Evolutionary conservation across 73 alveolate species (phyloP), one percentile per base, ranked within the genome.

Genomic region (Durusdinium trenchii): DNA sequence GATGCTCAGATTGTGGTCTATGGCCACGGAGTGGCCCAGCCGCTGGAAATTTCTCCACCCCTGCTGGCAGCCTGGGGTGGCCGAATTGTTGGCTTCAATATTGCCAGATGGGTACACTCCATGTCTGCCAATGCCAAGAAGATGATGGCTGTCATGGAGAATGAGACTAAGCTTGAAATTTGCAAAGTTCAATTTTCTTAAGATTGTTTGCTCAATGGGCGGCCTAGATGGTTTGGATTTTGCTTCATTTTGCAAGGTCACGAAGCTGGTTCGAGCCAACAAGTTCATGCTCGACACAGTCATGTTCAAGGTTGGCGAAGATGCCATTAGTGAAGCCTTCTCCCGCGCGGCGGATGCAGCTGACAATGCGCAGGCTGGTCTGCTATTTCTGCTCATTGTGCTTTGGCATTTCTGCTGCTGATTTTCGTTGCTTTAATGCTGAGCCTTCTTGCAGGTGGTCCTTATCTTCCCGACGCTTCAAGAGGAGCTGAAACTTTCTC

Each of bases 381-480:
- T 57, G 69, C 23, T 57, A 16, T 57, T 12, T 57, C n/a, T n/a
- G n/a, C n/a, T n/a, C n/a, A n/a, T n/a, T 32, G 30, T 6, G 32
- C 36, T 35, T 20, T 62, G 76, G 32, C 40, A 50, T 75, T 75
- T 51, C 84, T 35, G 50, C 16, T 71, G n/a, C 2, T 73, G 40
- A 35, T 73, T 23, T 23, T 73, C 20, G 35, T 73, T 78, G 52
- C 43, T 3, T 42, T 3, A 6, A 35, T 20, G 28, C 23, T 26
- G 16, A 20, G 61, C 61, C 32, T 16, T 35, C 6, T 45, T 12
- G 36, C 84, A 94, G 99, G 99, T 94, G 94, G 99, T 94, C 71
- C 99, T 94, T 67, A 81, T 75, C 94, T 94, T 94, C 99, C 99
- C 99, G 14, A 94, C 99, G 23, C 83, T 94, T 64, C 99, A 94